Percentiles rank a stretch among this genome's conserved stretches.
These are phyloP conservation scores for Theobroma cacao DNA, from an alignment of 345 rosid genomes.

Conservation along the genomic window DNA sequence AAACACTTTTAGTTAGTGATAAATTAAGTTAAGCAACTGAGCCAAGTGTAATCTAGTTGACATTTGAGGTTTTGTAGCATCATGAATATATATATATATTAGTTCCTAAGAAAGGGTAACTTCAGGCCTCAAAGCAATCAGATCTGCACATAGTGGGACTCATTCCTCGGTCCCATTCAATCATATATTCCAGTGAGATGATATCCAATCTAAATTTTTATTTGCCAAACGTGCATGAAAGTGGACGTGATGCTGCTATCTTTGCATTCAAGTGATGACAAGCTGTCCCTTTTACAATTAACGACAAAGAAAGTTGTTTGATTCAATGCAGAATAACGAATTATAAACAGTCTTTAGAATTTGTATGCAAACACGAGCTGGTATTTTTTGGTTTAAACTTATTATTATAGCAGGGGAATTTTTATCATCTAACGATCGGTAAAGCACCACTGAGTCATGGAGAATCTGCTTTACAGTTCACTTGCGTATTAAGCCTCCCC, in stretches of 20 bases:
- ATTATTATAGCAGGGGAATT: background rate
- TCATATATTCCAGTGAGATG: background rate
- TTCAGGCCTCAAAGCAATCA: background rate
- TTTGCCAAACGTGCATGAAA: background rate
- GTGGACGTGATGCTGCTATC: background rate
- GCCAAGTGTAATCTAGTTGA: too few species aligned
- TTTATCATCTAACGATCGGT: background rate
- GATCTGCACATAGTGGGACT: background rate
- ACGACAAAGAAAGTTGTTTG: too few species aligned
- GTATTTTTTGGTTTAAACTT: background rate
- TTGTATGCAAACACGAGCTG: background rate
- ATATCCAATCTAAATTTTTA: too few species aligned
- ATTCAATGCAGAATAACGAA: background rate
- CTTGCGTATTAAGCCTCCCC: background rate
- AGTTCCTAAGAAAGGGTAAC: background rate
- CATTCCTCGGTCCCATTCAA: too few species aligned
- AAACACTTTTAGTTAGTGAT: too few species aligned
- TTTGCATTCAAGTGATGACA: background rate
- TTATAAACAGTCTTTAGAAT: background rate
- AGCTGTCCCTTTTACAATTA: background rate
- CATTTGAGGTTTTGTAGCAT: too few species aligned
- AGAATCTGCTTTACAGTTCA: background rate
- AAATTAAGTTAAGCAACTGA: too few species aligned
- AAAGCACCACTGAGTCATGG: background rate
- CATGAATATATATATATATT: too few species aligned